These are phyloP conservation scores for Pyrus hybrid DNA, from an alignment of 331 rosid species.

Conservation along the genomic window DNA sequence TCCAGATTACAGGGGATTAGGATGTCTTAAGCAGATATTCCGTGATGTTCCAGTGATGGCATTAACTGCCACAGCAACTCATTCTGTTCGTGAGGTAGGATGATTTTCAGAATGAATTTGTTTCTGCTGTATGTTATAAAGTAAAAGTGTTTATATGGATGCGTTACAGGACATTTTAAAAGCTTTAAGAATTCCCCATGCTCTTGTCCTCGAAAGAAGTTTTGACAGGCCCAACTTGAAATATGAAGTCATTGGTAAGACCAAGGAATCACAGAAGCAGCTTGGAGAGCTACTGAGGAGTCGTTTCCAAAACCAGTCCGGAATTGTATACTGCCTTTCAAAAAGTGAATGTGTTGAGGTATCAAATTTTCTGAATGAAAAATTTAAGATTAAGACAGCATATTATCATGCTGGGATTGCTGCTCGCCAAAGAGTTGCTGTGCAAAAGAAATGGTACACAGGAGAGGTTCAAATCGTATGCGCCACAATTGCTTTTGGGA, in stretches of 20 bases:
- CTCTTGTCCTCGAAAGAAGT: constrained; percentile 88
- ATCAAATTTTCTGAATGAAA: constrained; percentile 59
- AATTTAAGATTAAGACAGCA: constrained; percentile 60
- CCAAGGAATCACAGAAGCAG: constrained; percentile 74
- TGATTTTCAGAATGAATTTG: neutral
- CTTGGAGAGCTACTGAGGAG: constrained; percentile 58
- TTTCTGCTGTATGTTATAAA: neutral
- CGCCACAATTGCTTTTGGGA: constrained; percentile 98
- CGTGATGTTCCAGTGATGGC: constrained; percentile 89
- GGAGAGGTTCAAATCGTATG: constrained; percentile 89
- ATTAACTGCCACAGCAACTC: constrained; percentile 96
- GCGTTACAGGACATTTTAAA: constrained; percentile 70
- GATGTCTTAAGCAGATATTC: constrained; percentile 79
- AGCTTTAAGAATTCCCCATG: constrained; percentile 76
- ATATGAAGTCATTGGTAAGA: constrained; percentile 78
- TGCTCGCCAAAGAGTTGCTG: constrained; percentile 74
- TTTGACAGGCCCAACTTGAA: constrained; percentile 95
- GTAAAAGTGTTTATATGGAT: neutral
- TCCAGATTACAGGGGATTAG: constrained; percentile 85
- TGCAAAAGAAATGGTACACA: constrained; percentile 78
- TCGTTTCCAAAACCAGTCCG: constrained; percentile 67
- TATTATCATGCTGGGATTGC: constrained; percentile 90
- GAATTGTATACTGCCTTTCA: constrained; percentile 93
- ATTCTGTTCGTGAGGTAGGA: constrained; percentile 70
- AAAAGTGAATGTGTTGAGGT: constrained; percentile 88